These are phyloP conservation scores for Kwoniella sp. DNA, from an alignment of 768 basidiomycete genomes.

Conservation along the genomic window DNA sequence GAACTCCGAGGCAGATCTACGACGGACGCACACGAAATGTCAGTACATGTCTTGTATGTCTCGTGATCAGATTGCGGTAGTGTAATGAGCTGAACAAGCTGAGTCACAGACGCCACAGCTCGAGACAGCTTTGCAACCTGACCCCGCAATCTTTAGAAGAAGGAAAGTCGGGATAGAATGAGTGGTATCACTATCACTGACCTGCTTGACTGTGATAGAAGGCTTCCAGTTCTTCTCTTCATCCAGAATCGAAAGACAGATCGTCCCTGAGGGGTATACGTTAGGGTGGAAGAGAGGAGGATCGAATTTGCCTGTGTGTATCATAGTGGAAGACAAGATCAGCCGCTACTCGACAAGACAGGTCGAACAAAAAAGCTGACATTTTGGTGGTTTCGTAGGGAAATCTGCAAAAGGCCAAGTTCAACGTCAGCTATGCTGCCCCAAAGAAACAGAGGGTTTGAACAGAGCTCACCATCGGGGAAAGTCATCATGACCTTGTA, in stretches of 20 bases:
- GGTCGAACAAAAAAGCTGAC: slow-evolving; percentile 22
- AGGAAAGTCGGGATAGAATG: neutral
- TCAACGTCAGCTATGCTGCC: neutral
- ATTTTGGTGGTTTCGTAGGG: slow-evolving; percentile 55
- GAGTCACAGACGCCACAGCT: too few relatives aligned
- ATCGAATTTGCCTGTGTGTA: slow-evolving; percentile 93
- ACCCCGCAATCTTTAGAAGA: too few relatives aligned
- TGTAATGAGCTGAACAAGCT: too few relatives aligned
- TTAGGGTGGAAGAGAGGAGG: slow-evolving; percentile 97
- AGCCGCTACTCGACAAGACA: neutral
- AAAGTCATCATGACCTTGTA: slow-evolving; percentile 93
- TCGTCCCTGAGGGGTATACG: slow-evolving; percentile 97
- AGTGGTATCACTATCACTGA: too few relatives aligned
- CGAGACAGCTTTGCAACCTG: too few relatives aligned
- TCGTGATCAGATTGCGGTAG: too few relatives aligned
- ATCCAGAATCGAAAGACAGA: slow-evolving; percentile 94
- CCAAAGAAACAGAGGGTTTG: too few relatives aligned
- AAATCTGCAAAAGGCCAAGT: too few relatives aligned
- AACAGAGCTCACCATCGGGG: slow-evolving; percentile 74
- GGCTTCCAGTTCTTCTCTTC: slow-evolving; percentile 99
- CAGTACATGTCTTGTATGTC: neutral
- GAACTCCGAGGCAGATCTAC: slow-evolving; percentile 92
- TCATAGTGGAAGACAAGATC: neutral
- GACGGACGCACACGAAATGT: neutral
- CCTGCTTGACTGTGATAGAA: slow-evolving; percentile 98